Percentiles rank a stretch among this genome's conserved stretches.
Conservation (phyloP, 2,329 filamentous ascomycete species). For the Colletotrichum horii region DNA sequence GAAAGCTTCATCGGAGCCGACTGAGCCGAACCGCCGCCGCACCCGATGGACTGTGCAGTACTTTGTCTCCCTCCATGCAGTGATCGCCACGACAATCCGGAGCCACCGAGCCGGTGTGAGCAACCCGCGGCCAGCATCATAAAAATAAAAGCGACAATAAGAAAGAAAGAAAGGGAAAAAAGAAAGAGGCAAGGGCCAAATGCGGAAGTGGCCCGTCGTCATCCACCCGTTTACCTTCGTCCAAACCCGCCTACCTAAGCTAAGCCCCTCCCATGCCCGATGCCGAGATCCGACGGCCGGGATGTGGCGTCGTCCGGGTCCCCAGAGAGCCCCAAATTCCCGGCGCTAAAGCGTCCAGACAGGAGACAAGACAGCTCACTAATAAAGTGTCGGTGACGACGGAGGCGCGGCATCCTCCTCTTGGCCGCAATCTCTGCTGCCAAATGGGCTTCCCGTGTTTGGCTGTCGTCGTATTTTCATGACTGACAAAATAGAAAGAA, state of each 20-base stretch:
- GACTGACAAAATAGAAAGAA: background rate
- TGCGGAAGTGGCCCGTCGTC: background rate
- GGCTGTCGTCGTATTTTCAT: background rate
- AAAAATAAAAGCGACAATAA: background rate
- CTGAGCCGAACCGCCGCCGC: background rate
- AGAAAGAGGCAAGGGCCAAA: background rate
- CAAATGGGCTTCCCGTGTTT: background rate
- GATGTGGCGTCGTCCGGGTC: conserved; percentile 19
- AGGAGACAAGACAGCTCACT: background rate
- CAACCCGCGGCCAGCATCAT: background rate
- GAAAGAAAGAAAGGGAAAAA: background rate
- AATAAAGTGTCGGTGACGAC: background rate
- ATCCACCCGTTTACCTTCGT: background rate
- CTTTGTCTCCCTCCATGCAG: background rate
- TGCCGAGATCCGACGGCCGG: conserved; percentile 18
- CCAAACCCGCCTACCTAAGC: background rate
- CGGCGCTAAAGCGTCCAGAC: background rate
- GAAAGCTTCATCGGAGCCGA: background rate
- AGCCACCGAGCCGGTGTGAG: background rate
- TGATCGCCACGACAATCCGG: background rate
- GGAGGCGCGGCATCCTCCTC: background rate
- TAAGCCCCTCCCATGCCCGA: background rate
- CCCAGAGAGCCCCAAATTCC: background rate
- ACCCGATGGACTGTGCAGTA: background rate
- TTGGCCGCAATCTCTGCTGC: background rate